Evolutionary conservation across 2,329 filamentous ascomycete species (phyloP), one percentile per base, ranked within the genome.

Genomic region (Elsinoe necatrix): DNA sequence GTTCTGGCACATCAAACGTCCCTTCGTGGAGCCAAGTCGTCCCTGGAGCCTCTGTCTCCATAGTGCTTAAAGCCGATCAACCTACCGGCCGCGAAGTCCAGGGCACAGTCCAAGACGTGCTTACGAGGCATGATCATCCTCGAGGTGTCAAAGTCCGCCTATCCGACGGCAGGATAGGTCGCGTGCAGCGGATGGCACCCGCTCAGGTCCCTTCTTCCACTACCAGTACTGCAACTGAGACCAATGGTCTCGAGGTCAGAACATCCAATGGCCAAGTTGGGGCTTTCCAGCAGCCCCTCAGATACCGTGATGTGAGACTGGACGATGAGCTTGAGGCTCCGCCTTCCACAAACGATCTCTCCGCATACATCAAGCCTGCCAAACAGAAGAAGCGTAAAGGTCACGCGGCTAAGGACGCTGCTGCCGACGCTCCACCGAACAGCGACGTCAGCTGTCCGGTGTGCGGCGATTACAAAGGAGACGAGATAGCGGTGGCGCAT

Each of bases 61-160:
- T 92, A 56, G 76, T 91, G 1, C 76, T 90, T 29, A 92, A 92
- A 65, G 76, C 79, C 59, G 87, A 92, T 69, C 87, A 92, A 67
- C 80, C 80, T 1, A 89, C 86, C 0, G 87, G 87, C 5, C 78
- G 79, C 45, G 83, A 88, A 63, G 86, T 89, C 1, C 73, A 76
- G 43, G 87, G 87, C 21, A 69, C 76, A 4, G 81, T 92, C 1
- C 76, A 78, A 54, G 80, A 89, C 45, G 69, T 91, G 0, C 75
- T 92, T 48, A 91, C 87, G 1, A 75, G 80, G 1, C 85, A 86
- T 23, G 81, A 91, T 62, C 87, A 92, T 64, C 85, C 86, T 2
- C 78, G 85, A 8, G 87, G 87, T 34, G 87, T 91, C 72, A 92
- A 91, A 69, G 86, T 91, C 21, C 80, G 87, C 1, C 74, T 92